Conservation (phyloP, 2,329 filamentous ascomycete species). For the Nemania serpens region DNA sequence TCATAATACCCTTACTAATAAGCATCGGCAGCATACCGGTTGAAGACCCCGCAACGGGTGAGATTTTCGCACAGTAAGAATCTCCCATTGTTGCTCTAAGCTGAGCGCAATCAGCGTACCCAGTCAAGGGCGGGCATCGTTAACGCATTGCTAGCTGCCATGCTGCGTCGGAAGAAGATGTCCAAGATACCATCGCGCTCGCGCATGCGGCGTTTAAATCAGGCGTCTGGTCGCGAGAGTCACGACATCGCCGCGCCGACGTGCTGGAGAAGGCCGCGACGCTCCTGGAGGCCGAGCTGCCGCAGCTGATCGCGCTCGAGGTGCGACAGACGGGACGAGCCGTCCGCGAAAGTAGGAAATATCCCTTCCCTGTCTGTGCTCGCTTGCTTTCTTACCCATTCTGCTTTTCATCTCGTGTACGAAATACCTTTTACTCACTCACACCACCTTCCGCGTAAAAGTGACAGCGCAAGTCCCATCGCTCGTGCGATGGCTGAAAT, state of each 20-base stretch:
- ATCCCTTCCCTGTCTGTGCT: neutral
- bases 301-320: conserved; percentile 64
- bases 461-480: conserved; percentile 70
- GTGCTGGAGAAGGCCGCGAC: conserved; percentile 64
- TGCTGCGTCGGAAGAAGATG: conserved; percentile 51
- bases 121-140: neutral
- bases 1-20: neutral
- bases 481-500: conserved; percentile 71
- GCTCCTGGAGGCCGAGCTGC: conserved; percentile 57
- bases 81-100: neutral
- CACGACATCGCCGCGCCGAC: conserved; percentile 62
- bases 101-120: neutral
- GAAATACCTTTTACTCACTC: neutral
- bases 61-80: conserved; percentile 55
- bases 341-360: conserved; percentile 59
- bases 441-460: neutral
- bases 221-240: conserved; percentile 60
- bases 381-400: neutral
- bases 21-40: conserved; percentile 50
- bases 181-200: conserved; percentile 46
- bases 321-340: conserved; percentile 70
- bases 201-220: conserved; percentile 54
- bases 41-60: conserved; percentile 58
- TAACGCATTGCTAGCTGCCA: conserved; percentile 47
- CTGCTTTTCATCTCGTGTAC: neutral